These are phyloP conservation scores for Scopulariopsis brevicaulis DNA, from an alignment of 2,329 filamentous ascomycete genomes.

Conservation along the genomic window DNA sequence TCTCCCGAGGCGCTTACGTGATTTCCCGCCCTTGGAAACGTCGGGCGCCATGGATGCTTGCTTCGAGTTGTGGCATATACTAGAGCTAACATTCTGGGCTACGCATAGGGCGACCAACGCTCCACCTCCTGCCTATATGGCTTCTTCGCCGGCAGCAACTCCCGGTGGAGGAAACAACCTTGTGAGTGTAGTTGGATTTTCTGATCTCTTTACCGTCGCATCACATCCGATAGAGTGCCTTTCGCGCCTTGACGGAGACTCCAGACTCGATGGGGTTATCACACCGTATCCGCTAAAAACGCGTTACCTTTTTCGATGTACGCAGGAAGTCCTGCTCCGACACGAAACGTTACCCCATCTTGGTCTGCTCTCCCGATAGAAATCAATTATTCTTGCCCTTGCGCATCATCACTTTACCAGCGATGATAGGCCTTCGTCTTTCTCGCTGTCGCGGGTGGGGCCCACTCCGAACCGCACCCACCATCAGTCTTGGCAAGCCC, in stretches of 20 bases:
- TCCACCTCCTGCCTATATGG: constrained; percentile 2
- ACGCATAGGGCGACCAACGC: constrained; percentile 7
- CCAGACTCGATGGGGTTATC: neutral
- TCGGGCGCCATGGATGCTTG: neutral
- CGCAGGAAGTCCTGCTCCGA: neutral
- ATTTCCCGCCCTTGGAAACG: neutral
- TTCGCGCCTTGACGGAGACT: neutral
- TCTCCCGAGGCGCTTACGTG: neutral
- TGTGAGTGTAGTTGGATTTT: neutral
- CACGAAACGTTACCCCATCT: neutral
- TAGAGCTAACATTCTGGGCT: neutral
- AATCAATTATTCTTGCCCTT: neutral
- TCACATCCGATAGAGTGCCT: neutral
- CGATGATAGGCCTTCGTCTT: neutral
- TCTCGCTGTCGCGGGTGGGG: too few relatives aligned
- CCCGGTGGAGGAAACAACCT: neutral
- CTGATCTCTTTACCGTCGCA: neutral
- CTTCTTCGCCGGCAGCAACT: neutral
- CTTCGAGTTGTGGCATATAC: constrained; percentile 3
- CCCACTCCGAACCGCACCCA: neutral
- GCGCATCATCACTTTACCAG: neutral
- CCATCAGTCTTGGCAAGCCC: neutral
- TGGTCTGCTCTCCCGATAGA: neutral
- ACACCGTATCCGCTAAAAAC: too few relatives aligned
- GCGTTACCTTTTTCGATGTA: too few relatives aligned